Evolutionary conservation across 2,329 filamentous ascomycete species (phyloP).

Genomic region (Microcera coccophila): DNA sequence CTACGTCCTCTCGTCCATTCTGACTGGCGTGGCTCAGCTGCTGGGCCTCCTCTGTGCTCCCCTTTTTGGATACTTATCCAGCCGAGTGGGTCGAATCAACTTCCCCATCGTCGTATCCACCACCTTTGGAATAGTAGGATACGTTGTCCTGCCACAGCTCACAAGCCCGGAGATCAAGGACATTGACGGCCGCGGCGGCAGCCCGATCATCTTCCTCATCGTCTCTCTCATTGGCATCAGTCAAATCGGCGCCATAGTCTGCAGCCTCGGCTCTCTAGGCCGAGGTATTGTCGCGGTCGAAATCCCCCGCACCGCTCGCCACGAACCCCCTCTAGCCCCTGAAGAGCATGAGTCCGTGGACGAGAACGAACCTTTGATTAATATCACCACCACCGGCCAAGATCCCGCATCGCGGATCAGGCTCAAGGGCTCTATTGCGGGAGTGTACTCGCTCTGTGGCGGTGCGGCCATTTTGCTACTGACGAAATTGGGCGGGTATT

Average conservation of each 20-base stretch:
- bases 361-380: slow-evolving; percentile 37
- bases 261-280: slow-evolving; percentile 83
- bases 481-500: slow-evolving; percentile 81
- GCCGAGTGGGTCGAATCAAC: slow-evolving; percentile 62
- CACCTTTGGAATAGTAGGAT: slow-evolving; percentile 71
- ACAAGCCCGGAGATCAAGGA: slow-evolving; percentile 69
- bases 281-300: slow-evolving; percentile 66
- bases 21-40: slow-evolving; percentile 86
- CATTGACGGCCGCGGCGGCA: slow-evolving; percentile 62
- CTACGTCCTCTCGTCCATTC: slow-evolving; percentile 79
- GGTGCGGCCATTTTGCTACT: slow-evolving; percentile 85
- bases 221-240: slow-evolving; percentile 82
- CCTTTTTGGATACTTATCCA: slow-evolving; percentile 80
- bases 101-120: slow-evolving; percentile 70
- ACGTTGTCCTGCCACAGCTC: slow-evolving; percentile 70
- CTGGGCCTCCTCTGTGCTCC: slow-evolving; percentile 82
- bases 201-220: slow-evolving; percentile 66
- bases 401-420: slow-evolving; percentile 47
- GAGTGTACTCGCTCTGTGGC: slow-evolving; percentile 87
- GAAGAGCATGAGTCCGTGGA: slow-evolving; percentile 42
- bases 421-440: slow-evolving; percentile 90
- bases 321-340: slow-evolving; percentile 26
- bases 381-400: slow-evolving; percentile 24
- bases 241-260: slow-evolving; percentile 95
- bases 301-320: slow-evolving; percentile 25